These are phyloP conservation scores for Wickerhamomyces tratensis DNA, from an alignment of 805 yeast species.

Conservation along the genomic window DNA sequence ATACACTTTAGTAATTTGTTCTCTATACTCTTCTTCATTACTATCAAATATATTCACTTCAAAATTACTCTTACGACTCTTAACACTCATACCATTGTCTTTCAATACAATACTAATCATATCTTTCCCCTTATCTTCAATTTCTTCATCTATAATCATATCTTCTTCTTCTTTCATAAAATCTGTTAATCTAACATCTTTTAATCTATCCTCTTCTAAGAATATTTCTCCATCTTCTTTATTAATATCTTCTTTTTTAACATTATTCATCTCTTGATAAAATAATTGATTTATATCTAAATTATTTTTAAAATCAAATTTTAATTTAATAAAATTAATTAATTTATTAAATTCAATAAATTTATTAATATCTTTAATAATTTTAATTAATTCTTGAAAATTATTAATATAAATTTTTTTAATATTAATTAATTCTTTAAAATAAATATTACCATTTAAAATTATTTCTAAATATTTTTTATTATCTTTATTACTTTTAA, in stretches of 20 bases:
- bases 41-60: too few relatives aligned
- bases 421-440: neutral
- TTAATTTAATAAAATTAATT: neutral
- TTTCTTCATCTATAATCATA: neutral
- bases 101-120: too few relatives aligned
- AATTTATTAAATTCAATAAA: neutral
- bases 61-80: too few relatives aligned
- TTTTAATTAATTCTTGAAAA: neutral
- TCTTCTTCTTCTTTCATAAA: neutral
- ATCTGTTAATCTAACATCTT: slow-evolving; percentile 5
- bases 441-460: neutral
- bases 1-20: too few relatives aligned
- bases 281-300: too few relatives aligned
- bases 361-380: neutral
- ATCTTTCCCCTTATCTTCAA: neutral
- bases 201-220: neutral
- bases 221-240: neutral
- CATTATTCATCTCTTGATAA: too few relatives aligned
- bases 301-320: neutral
- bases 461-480: neutral
- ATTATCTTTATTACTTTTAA: neutral
- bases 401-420: neutral
- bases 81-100: too few relatives aligned
- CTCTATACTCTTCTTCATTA: too few relatives aligned
- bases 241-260: neutral